phyloP scores from a whole-genome alignment of 257 asterid species.

The Ophiorrhiza pumila region DNA sequence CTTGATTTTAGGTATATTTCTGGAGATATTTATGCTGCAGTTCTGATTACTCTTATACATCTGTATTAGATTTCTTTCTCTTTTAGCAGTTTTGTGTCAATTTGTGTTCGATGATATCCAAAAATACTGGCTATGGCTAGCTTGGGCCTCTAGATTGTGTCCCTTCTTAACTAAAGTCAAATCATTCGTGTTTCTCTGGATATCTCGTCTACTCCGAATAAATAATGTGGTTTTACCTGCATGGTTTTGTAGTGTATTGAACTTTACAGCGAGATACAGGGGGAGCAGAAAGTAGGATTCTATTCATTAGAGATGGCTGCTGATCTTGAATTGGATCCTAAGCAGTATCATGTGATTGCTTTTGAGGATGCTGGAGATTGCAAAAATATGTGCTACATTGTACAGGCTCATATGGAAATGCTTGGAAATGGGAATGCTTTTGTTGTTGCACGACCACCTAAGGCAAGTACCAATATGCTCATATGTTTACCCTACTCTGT shows the following conservation, averaged over 20 bases:
- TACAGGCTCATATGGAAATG: conserved; percentile 83
- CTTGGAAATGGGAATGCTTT: conserved; percentile 82
- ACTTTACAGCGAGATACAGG: conserved; percentile 61
- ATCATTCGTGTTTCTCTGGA: neutral
- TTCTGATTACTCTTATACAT: neutral
- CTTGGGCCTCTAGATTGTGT: neutral
- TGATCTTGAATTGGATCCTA: conserved; percentile 90
- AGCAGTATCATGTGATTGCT: conserved; percentile 79
- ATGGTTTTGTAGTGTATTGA: conserved; percentile 70
- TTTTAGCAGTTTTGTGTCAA: neutral
- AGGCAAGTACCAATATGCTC: conserved; percentile 44
- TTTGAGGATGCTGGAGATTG: conserved; percentile 88
- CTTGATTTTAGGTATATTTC: neutral
- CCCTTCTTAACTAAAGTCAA: neutral
- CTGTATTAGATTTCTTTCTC: neutral
- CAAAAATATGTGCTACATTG: conserved; percentile 80
- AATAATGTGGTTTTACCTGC: conserved; percentile 3
- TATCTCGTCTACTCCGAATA: neutral
- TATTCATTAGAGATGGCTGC: conserved; percentile 96
- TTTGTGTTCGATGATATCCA: neutral
- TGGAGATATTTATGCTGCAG: neutral
- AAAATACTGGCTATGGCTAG: neutral
- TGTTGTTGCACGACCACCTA: conserved; percentile 83
- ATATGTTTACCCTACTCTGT: neutral
- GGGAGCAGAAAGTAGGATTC: conserved; percentile 76